Evolutionary conservation across 73 alveolate species (phyloP), one percentile per base, ranked within the genome.

Genomic region (Strombidium stylifer): DNA sequence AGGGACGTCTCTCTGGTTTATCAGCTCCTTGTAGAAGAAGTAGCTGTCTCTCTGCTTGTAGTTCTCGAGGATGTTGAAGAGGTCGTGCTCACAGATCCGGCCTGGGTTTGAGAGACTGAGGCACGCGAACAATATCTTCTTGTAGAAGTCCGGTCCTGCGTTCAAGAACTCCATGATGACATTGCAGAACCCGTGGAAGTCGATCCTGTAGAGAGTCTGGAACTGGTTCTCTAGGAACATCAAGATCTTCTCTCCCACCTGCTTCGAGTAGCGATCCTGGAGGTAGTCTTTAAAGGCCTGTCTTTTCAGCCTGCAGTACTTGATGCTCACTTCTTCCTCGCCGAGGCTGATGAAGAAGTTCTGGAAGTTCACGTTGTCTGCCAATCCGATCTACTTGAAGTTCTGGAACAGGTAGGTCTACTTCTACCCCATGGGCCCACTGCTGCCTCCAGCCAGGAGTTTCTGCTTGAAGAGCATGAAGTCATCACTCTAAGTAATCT

Each of bases 11-110:
- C 6, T 6, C 31, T 56, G 34, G 21, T 56, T 31, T 18, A 56
- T 36, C 32, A 56, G 30, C 21, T 56, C 70, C 21, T 56, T 56
- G 36, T 56, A 56, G 47, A 56, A 56, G 44, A 36, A 56, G 5
- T 36, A 36, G 4, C 34, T 54, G 21, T 56, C 70, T 56, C 70
- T 56, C 26, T 56, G 26, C 25, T 15, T 31, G 39, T 18, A 56
- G 19, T 56, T 36, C 21, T 56, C 70, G 4, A 56, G 54, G 1
- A 56, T 56, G 34, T 56, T 19, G 31, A 56, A 56, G 56, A 56
- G 34, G 21, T 56, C 70, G 21, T 56, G 70, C 37, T 56, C 70
- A 36, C 70, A 56, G 3, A 56, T 18, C 21, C 4, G 1, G 39
- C 25, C 25, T 23, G 34, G 34, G 2, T 42, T 45, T 36, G 70